Evolutionary conservation across 2,329 filamentous ascomycete species (phyloP).

Genomic region (Paracorniculantispora psalliotae): DNA sequence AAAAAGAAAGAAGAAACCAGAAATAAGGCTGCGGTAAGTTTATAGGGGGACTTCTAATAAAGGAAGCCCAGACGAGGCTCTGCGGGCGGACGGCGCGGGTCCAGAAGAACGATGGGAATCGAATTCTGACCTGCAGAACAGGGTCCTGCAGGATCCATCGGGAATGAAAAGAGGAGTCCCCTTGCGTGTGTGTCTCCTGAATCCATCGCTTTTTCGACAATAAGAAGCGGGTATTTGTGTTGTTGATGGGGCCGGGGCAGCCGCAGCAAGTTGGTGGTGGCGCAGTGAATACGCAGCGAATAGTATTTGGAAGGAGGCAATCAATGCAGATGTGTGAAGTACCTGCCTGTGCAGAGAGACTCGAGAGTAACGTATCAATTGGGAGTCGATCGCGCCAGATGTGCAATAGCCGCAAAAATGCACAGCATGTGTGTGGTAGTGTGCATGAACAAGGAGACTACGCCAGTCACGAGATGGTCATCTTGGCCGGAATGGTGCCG

Average conservation of each 20-base stretch:
- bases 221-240: too few species aligned
- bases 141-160: not conserved
- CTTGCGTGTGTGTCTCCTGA: too few species aligned
- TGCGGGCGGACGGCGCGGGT: too few species aligned
- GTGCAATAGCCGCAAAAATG: not conserved
- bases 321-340: not conserved
- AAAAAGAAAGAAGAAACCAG: too few species aligned
- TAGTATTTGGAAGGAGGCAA: too few species aligned
- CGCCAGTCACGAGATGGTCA: not conserved
- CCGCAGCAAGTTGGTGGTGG: constrained; percentile 2
- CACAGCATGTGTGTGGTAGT: not conserved
- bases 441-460: too few species aligned
- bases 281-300: not conserved
- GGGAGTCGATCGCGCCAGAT: not conserved
- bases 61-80: not conserved
- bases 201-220: not conserved
- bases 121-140: too few species aligned
- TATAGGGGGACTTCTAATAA: too few species aligned
- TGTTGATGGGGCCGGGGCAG: not conserved
- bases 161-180: not conserved
- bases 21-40: too few species aligned
- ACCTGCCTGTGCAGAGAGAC: not conserved
- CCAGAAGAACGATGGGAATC: too few species aligned
- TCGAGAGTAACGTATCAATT: constrained; percentile 7
- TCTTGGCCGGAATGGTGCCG: not conserved